Evolutionary conservation across 2,329 filamentous ascomycete genomes (phyloP), one percentile per base, ranked within the genome.

Genomic region (Colletotrichum nymphaeae): DNA sequence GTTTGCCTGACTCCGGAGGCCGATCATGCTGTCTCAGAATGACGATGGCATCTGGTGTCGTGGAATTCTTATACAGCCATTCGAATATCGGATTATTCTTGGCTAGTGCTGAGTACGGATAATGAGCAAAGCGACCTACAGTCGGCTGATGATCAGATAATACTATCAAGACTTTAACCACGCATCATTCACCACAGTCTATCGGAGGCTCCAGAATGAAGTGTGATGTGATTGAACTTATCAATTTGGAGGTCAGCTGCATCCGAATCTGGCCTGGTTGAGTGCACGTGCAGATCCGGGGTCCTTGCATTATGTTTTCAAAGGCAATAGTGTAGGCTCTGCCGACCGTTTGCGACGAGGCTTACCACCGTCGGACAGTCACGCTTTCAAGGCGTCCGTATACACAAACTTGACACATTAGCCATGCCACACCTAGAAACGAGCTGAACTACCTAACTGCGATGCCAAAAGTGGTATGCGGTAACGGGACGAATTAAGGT

Each of bases 281-380:
- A 24, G 11, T 32, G 37, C 62, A 65, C 53, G 32, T 26, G 53
- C 26, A n/a, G 22, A 28, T 24, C 56, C 16, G 28, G 35, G 26
- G 28, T 19, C 22, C 30, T 11, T 4, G 14, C 24, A 24, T 28
- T 30, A 16, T 9, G 55, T 58, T 58, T 22, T 42, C 30, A 14
- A 16, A 42, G 14, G 35, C 35, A 42, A 42, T 32, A 12, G 32
- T 32, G 35, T 58, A 49, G 19, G 57, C 30, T 53, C 52, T 58
- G 28, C 37, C 52, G 28, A 72, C 64, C 52, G 69, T 72, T 72
- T 72, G 69, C 69, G 28, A 69, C 58, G 28, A 72, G 65, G 64
- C 69, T 63, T 69, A 59, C 67, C 59, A 56, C 59, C 59, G 49
- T 64, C 53, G 30, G 58, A 52, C 52, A 42, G 53, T 63, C 58